A percentile compares a stretch with the other conserved stretches of the same genome.
These are phyloP conservation scores for Colletotrichum sublineola DNA, from an alignment of 2,329 filamentous ascomycete species.

Conservation along the genomic window DNA sequence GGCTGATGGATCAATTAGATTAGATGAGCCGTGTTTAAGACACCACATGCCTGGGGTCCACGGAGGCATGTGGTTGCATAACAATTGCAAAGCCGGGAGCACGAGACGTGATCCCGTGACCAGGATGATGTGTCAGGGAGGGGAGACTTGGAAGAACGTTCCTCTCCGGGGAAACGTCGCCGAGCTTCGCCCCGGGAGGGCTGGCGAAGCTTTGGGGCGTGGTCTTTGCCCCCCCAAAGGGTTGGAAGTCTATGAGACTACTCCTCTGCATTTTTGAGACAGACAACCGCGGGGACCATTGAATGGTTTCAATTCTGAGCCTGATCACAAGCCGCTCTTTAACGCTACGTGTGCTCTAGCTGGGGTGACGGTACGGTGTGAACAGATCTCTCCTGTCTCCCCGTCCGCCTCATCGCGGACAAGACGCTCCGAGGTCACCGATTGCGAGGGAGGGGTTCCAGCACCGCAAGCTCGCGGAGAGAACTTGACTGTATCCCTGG, in stretches of 20 bases:
- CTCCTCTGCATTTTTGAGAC: background rate
- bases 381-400: no score
- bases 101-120: background rate
- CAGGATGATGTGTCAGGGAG: background rate
- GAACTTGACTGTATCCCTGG: background rate
- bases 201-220: background rate
- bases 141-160: background rate
- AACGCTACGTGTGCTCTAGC: background rate
- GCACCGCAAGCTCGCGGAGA: background rate
- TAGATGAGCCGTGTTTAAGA: constrained; percentile 22
- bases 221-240: background rate
- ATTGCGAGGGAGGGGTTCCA: no score
- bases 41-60: constrained; percentile 33
- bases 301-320: no score
- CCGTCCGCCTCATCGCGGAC: background rate
- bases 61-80: constrained; percentile 8
- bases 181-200: background rate
- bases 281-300: background rate
- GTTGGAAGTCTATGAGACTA: background rate
- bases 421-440: background rate
- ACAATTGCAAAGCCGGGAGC: background rate
- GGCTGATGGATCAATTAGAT: constrained; percentile 13
- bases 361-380: background rate
- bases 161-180: background rate
- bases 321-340: background rate